A percentile compares a stretch with the other conserved stretches of the same genome.
Evolutionary conservation across 805 yeast species (phyloP).

Genomic region (Lachancea mirantina): DNA sequence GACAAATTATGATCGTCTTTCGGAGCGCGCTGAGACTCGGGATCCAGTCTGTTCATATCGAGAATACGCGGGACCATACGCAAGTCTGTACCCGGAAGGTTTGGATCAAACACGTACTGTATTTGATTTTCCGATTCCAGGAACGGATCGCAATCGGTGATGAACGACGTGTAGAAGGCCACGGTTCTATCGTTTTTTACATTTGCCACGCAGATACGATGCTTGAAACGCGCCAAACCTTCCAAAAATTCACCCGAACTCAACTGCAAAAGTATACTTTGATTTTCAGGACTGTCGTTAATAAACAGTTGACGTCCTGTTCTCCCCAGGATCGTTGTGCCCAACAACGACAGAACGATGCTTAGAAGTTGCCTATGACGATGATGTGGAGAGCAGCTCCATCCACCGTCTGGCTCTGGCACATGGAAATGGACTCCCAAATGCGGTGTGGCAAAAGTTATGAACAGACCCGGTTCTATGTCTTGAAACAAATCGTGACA

Average conservation of each 20-base stretch:
- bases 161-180: slow-evolving; percentile 76
- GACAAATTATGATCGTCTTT: slow-evolving; percentile 6
- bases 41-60: slow-evolving; percentile 20
- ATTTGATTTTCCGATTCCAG: slow-evolving; percentile 44
- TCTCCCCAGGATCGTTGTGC: slow-evolving; percentile 51
- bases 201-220: slow-evolving; percentile 61
- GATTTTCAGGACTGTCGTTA: slow-evolving; percentile 27
- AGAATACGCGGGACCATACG: slow-evolving; percentile 21
- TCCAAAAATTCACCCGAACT: slow-evolving; percentile 38
- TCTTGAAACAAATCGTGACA: slow-evolving; percentile 45
- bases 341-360: slow-evolving; percentile 40
- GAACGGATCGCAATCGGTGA: slow-evolving; percentile 70
- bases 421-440: slow-evolving; percentile 51
- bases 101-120: slow-evolving; percentile 42
- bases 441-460: slow-evolving; percentile 78
- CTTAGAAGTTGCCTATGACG: slow-evolving; percentile 12
- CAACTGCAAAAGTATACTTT: slow-evolving; percentile 39
- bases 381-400: too few species aligned
- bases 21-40: slow-evolving; percentile 3
- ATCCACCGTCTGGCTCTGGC: too few species aligned
- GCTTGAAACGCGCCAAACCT: slow-evolving; percentile 52
- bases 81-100: slow-evolving; percentile 24
- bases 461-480: slow-evolving; percentile 54
- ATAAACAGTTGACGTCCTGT: slow-evolving; percentile 74
- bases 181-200: slow-evolving; percentile 79